phyloP scores from a whole-genome alignment of 257 asterid genomes.

The Rehmannia glutinosa region DNA sequence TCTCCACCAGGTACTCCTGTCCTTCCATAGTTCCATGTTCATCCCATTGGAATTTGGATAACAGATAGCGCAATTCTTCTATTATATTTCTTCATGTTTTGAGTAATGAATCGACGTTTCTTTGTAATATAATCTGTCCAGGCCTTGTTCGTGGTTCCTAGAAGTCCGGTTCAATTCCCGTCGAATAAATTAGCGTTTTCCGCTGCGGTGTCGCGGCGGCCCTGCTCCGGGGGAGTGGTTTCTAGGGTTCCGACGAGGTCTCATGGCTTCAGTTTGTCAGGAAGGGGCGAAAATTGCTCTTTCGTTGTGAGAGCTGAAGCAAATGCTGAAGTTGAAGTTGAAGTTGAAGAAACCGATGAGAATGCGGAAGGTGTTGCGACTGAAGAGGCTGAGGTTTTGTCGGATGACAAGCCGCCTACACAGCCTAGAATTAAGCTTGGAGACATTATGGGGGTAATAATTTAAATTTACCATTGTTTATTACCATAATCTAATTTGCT shows the following conservation, averaged over 20 bases:
- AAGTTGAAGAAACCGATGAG: conserved; percentile 28
- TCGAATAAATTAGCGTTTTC: conserved; percentile 44
- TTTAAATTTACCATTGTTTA: background rate
- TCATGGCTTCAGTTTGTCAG: conserved; percentile 21
- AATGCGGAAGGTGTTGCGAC: conserved; percentile 27
- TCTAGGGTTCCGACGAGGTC: conserved; percentile 30
- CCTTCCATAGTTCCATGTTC: background rate
- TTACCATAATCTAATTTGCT: background rate
- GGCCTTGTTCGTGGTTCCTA: conserved; percentile 53
- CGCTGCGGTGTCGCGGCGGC: conserved; percentile 27
- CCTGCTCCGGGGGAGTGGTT: conserved; percentile 19
- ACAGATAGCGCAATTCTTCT: background rate
- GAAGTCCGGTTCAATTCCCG: conserved; percentile 29
- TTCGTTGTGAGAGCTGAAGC: conserved; percentile 62
- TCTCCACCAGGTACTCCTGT: conserved; percentile 26
- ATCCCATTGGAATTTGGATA: background rate
- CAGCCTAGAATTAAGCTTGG: conserved; percentile 73
- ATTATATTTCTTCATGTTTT: background rate
- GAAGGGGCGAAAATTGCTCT: conserved; percentile 25
- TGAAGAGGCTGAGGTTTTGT: conserved; percentile 30
- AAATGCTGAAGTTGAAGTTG: conserved; percentile 35
- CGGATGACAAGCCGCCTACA: conserved; percentile 49
- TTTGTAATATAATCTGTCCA: conserved; percentile 15
- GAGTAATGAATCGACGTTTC: background rate
- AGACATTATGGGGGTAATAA: conserved; percentile 88